Conservation (phyloP, 352 stramenopile genomes). For the Globisporangium cederbergense region DNA sequence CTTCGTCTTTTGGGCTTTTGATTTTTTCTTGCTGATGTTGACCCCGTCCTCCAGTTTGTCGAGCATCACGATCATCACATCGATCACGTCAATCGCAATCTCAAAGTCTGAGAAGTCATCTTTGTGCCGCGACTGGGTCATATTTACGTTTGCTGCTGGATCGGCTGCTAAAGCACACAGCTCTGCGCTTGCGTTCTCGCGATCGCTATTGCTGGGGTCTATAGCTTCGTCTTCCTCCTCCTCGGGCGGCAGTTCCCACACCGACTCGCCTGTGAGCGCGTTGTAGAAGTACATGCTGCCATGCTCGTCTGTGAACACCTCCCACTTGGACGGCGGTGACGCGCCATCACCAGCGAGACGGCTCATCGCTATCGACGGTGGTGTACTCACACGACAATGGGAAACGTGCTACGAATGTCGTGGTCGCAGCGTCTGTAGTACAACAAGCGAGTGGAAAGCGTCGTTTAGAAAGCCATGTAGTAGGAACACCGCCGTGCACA, state of each 20-base stretch:
- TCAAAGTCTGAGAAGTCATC: constrained; percentile 29
- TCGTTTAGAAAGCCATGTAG: too few relatives aligned
- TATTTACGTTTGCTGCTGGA: background rate
- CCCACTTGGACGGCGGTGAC: constrained; percentile 31
- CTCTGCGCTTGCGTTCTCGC: background rate
- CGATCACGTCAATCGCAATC: constrained; percentile 46
- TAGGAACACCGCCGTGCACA: too few relatives aligned
- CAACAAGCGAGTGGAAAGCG: background rate
- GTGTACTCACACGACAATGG: too few relatives aligned
- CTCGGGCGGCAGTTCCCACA: constrained; percentile 63
- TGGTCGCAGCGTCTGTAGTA: background rate
- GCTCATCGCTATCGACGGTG: too few relatives aligned
- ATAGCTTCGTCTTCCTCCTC: constrained; percentile 16
- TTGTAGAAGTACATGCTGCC: constrained; percentile 82
- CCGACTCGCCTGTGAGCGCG: constrained; percentile 52
- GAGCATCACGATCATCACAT: constrained; percentile 38
- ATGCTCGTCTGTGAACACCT: constrained; percentile 58
- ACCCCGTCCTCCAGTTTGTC: constrained; percentile 27
- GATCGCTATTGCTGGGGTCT: background rate
- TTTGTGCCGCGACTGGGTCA: background rate
- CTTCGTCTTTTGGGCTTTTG: constrained; percentile 19
- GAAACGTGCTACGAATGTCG: background rate
- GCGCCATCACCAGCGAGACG: background rate
- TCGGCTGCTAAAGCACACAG: background rate
- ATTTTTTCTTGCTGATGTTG: constrained; percentile 16